Evolutionary conservation across 176 grass and related monocot genomes (phyloP).

Genomic region (Tuctoria greenei): DNA sequence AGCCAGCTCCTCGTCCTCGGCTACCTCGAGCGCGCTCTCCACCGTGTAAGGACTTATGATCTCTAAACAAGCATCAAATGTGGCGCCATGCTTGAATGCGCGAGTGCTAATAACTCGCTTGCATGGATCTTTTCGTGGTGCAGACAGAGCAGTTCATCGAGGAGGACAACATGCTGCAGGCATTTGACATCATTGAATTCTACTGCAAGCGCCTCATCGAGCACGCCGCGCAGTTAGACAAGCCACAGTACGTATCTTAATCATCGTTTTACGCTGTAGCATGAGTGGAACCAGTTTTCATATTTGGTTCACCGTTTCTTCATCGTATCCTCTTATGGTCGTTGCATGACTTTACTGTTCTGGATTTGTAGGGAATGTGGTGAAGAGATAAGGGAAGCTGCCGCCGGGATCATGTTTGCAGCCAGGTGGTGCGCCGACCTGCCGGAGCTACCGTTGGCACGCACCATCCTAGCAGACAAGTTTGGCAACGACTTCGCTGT

Average conservation of each 20-base stretch:
- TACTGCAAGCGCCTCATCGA: constrained; percentile 45
- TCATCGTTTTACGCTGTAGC: not conserved
- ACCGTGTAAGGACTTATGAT: constrained; percentile 13
- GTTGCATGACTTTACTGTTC: not conserved
- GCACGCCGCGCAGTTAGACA: constrained; percentile 27
- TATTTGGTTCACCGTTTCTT: not conserved
- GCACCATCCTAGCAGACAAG: constrained; percentile 42
- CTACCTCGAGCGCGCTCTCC: constrained; percentile 38
- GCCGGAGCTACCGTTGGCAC: constrained; percentile 40
- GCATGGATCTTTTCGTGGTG: not conserved
- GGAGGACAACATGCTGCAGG: constrained; percentile 52
- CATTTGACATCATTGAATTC: constrained; percentile 39
- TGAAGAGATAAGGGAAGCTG: constrained; percentile 36
- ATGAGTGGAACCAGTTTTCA: not conserved
- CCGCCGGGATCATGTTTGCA: constrained; percentile 44
- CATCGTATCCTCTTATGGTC: not conserved
- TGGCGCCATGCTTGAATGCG: not conserved
- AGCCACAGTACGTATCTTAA: constrained; percentile 18
- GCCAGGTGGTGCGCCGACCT: constrained; percentile 38
- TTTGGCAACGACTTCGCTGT: constrained; percentile 31
- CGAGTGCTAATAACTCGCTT: not conserved
- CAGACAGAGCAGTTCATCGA: constrained; percentile 47
- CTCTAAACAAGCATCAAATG: not conserved
- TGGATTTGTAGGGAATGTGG: constrained; percentile 27
- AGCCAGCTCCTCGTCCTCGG: constrained; percentile 45